Percentiles rank a stretch among this genome's conserved stretches.
Evolutionary conservation across 306 rosid species (phyloP).

Genomic region (Begonia fuchsioides): DNA sequence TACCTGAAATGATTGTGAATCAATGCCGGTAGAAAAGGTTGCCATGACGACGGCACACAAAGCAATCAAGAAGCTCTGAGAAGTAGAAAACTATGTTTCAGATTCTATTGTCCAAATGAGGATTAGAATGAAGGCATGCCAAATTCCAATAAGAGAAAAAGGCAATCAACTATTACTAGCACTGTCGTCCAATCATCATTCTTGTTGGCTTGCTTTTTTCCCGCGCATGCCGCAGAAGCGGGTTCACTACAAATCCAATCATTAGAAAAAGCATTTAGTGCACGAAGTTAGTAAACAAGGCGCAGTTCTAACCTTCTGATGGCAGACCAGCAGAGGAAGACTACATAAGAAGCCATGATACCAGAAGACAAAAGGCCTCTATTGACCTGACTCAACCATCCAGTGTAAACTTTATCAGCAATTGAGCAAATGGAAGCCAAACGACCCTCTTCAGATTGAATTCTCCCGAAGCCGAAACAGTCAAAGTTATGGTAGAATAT

Average conservation of each 20-base stretch:
- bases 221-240: constrained; percentile 34
- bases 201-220: constrained; percentile 19
- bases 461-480: too few relatives aligned
- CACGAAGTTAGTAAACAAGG: neutral
- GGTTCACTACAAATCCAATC: constrained; percentile 55
- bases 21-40: constrained; percentile 81
- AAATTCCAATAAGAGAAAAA: neutral
- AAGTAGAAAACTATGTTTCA: too few relatives aligned
- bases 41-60: constrained; percentile 69
- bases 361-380: constrained; percentile 82
- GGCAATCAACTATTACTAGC: constrained; percentile 34
- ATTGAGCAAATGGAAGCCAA: too few relatives aligned
- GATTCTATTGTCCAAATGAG: too few relatives aligned
- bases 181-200: constrained; percentile 47
- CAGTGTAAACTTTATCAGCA: neutral
- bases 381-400: constrained; percentile 48
- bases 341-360: constrained; percentile 75
- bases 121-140: neutral
- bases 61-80: constrained; percentile 66
- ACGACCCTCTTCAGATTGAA: too few relatives aligned
- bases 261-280: constrained; percentile 3
- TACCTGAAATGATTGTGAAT: constrained; percentile 79
- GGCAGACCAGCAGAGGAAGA: constrained; percentile 85
- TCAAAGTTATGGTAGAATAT: too few relatives aligned
- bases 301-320: constrained; percentile 49